Conservation (phyloP, 192 early-diverging fungal genomes). For the Rhizophagus clarus region DNA sequence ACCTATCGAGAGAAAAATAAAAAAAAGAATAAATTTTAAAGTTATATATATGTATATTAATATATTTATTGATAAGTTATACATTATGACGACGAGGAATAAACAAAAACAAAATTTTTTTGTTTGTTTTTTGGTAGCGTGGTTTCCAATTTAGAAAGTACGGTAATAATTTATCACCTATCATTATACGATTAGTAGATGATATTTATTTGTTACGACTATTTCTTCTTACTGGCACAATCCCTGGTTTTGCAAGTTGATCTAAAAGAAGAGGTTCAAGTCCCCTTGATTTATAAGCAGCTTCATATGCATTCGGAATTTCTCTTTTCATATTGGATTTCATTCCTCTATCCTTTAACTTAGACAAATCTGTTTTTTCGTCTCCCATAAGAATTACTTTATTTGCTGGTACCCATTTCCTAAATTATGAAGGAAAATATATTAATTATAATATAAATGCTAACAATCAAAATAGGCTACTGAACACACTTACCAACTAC, state of each 20-base stretch:
- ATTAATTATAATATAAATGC: not conserved
- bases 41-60: not conserved
- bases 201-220: not conserved
- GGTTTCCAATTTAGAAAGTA: no score
- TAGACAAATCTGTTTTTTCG: slow-evolving; percentile 17
- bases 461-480: not conserved
- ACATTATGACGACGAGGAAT: not conserved
- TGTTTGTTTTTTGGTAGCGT: no score
- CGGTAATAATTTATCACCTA: not conserved
- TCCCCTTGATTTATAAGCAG: slow-evolving; percentile 16
- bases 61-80: not conserved
- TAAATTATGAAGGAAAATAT: not conserved
- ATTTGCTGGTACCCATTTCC: slow-evolving; percentile 32
- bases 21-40: not conserved
- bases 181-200: not conserved
- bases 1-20: no score
- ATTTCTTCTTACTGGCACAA: not conserved
- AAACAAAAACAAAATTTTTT: no score
- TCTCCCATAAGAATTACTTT: slow-evolving; percentile 28
- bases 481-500: slow-evolving; percentile 19
- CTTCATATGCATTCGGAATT: slow-evolving; percentile 26
- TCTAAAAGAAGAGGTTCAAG: not conserved
- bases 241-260: not conserved
- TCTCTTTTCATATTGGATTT: slow-evolving; percentile 26
- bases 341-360: slow-evolving; percentile 27